Conservation (phyloP, 805 yeast genomes). For the Priceomyces carsonii region DNA sequence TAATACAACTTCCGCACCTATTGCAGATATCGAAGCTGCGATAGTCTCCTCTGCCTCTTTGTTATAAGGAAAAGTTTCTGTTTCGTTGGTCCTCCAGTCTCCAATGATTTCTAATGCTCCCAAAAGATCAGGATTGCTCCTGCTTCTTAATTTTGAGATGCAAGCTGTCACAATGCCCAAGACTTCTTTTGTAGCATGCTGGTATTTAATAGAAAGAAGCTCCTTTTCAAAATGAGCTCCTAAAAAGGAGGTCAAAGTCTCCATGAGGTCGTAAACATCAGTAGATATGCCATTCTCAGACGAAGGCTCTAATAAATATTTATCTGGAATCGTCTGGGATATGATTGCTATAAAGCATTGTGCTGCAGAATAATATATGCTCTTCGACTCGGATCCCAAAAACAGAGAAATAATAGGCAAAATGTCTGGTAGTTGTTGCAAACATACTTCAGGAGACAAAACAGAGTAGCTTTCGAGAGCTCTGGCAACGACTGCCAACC, state of each 20-base stretch:
- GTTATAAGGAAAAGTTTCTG: slow-evolving; percentile 63
- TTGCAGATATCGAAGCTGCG: slow-evolving; percentile 70
- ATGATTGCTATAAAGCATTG: slow-evolving; percentile 83
- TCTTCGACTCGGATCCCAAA: slow-evolving; percentile 63
- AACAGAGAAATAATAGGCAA: slow-evolving; percentile 57
- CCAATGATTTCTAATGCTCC: slow-evolving; percentile 73
- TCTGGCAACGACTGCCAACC: slow-evolving; percentile 93
- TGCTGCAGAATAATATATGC: slow-evolving; percentile 73
- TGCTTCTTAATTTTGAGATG: slow-evolving; percentile 60
- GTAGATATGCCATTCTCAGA: slow-evolving; percentile 38
- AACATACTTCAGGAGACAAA: slow-evolving; percentile 43
- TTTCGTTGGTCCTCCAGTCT: slow-evolving; percentile 80
- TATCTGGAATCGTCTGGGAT: slow-evolving; percentile 65
- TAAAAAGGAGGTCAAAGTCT: slow-evolving; percentile 51
- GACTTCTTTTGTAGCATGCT: slow-evolving; percentile 72
- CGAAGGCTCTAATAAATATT: slow-evolving; percentile 54
- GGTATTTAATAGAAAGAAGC: slow-evolving; percentile 70
- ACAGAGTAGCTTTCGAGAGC: slow-evolving; percentile 49
- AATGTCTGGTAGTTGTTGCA: slow-evolving; percentile 54
- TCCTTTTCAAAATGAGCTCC: slow-evolving; percentile 55
- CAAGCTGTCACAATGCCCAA: slow-evolving; percentile 66
- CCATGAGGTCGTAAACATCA: slow-evolving; percentile 56
- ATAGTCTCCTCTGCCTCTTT: slow-evolving; percentile 79
- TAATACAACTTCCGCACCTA: slow-evolving; percentile 87
- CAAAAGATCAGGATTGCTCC: slow-evolving; percentile 71